These are phyloP conservation scores for Singerocomus inundabilis DNA, from an alignment of 1,284 basidiomycete species.

Conservation along the genomic window DNA sequence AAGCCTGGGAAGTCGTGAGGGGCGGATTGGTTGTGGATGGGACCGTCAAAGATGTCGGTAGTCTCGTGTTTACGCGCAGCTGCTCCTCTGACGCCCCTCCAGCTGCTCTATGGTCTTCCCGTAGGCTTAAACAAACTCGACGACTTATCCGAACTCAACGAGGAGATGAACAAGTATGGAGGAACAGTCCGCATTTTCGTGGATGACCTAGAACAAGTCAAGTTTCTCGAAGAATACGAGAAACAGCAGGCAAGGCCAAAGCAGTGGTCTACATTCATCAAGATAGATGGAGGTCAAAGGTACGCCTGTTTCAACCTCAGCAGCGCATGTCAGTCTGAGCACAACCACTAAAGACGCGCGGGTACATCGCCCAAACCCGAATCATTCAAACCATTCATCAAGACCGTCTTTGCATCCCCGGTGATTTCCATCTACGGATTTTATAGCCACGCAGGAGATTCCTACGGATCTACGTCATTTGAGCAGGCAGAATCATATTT, in stretches of 20 bases:
- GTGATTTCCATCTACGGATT: conserved; percentile 74
- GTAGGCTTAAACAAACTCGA: conserved; percentile 68
- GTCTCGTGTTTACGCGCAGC: neutral
- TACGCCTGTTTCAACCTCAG: conserved; percentile 37
- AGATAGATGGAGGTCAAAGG: conserved; percentile 78
- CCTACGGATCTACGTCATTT: conserved; percentile 70
- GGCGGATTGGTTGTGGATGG: conserved; percentile 71
- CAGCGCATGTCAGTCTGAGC: neutral
- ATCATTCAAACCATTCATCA: conserved; percentile 59
- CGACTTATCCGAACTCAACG: conserved; percentile 63
- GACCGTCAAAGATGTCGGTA: conserved; percentile 71
- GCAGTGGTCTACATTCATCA: conserved; percentile 77
- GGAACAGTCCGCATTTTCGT: conserved; percentile 67
- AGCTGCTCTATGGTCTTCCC: conserved; percentile 83
- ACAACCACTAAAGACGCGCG: conserved; percentile 61
- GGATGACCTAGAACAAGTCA: conserved; percentile 74
- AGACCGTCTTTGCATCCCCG: conserved; percentile 49
- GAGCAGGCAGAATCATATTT: conserved; percentile 65
- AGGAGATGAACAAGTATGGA: conserved; percentile 50
- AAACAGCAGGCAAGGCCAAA: conserved; percentile 38
- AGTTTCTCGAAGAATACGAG: conserved; percentile 60
- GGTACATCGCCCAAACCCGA: conserved; percentile 60
- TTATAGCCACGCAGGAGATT: conserved; percentile 78
- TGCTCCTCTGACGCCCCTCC: conserved; percentile 7
- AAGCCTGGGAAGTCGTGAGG: conserved; percentile 72